phyloP scores from a whole-genome alignment of 2,329 filamentous ascomycete species.

The Cryphonectria naterciae region DNA sequence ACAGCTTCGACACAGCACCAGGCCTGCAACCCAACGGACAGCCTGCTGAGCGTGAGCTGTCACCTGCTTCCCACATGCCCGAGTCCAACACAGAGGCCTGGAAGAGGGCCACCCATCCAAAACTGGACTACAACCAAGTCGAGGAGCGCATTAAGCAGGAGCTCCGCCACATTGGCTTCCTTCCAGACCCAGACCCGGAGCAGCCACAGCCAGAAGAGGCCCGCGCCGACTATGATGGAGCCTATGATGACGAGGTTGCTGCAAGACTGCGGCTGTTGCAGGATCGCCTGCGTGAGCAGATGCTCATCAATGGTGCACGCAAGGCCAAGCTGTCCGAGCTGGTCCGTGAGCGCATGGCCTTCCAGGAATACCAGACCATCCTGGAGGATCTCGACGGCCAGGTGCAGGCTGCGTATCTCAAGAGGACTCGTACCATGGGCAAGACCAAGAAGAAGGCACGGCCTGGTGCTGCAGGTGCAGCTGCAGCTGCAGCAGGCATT shows the following conservation, averaged over 20 bases:
- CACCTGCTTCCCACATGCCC: slow-evolving; percentile 78
- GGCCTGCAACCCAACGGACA: slow-evolving; percentile 26
- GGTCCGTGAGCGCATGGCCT: slow-evolving; percentile 89
- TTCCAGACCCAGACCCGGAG: slow-evolving; percentile 53
- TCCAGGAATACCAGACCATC: slow-evolving; percentile 96
- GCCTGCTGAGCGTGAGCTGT: slow-evolving; percentile 45
- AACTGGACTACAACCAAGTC: slow-evolving; percentile 82
- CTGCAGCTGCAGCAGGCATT: slow-evolving; percentile 62
- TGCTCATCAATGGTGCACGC: slow-evolving; percentile 85
- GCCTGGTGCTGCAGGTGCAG: slow-evolving; percentile 68
- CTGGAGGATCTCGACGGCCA: slow-evolving; percentile 95
- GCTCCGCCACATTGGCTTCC: slow-evolving; percentile 85
- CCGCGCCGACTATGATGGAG: slow-evolving; percentile 78
- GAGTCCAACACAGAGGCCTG: slow-evolving; percentile 77
- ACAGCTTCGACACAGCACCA: slow-evolving; percentile 47
- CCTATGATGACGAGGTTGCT: slow-evolving; percentile 92
- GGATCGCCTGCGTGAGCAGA: slow-evolving; percentile 77
- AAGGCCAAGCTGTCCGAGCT: slow-evolving; percentile 86
- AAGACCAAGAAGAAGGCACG: slow-evolving; percentile 91
- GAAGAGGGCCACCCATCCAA: slow-evolving; percentile 75
- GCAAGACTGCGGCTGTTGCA: slow-evolving; percentile 87
- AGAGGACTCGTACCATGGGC: slow-evolving; percentile 90
- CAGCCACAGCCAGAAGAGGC: slow-evolving; percentile 25
- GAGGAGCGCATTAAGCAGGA: slow-evolving; percentile 93
- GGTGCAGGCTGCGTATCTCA: slow-evolving; percentile 92